Evolutionary conservation across 805 yeast genomes (phyloP), one percentile per base, ranked within the genome.

Genomic region (Metschnikowia gruessii): DNA sequence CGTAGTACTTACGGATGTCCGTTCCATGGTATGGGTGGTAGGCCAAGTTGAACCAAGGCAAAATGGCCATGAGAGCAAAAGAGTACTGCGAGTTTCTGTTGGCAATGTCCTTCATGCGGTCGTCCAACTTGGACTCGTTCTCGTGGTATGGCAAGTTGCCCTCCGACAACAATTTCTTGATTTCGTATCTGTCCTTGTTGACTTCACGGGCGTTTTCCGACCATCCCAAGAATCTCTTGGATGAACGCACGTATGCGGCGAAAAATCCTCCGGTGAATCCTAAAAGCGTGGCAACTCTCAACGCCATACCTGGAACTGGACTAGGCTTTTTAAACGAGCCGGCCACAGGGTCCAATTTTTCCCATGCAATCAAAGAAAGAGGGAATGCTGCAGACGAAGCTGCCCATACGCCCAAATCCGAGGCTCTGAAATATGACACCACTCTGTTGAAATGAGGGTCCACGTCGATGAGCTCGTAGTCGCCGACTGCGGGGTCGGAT

Each of bases 21-120:
- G 86, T 81, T 21, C 92, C 94, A 65, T 87, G 96, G 70, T 81
- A 83, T 56, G 87, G 89, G 66, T 87, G 96, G 63, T 81, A 69
- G 39, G 82, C 89, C 52, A 85, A 70, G 69, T 88, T 88, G 74
- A 88, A 87, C 88, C 89, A 83, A 19, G 95, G 95, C 58, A 87
- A 64, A 50, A 85, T 61, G 46, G 81, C 77, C 56, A 83, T 62
- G 45, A 74, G 69, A 47, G 80, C 64, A 59, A 80, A 81, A 7
- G 95, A 80, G 61, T 81, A 81, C 55, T 83, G 85, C 19, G 94
- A 83, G 74, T 85, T 85, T 70, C 89, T 78, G 58, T 85, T 80
- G 49, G 95, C 81, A 53, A 85, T 75, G 55, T 81, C 85, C 65
- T 87, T 87, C 58, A 84, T 66, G 72, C 88, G 79, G 49, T 81